Evolutionary conservation across 2,329 filamentous ascomycete species (phyloP).

Genomic region (Stemphylium lycopersici): DNA sequence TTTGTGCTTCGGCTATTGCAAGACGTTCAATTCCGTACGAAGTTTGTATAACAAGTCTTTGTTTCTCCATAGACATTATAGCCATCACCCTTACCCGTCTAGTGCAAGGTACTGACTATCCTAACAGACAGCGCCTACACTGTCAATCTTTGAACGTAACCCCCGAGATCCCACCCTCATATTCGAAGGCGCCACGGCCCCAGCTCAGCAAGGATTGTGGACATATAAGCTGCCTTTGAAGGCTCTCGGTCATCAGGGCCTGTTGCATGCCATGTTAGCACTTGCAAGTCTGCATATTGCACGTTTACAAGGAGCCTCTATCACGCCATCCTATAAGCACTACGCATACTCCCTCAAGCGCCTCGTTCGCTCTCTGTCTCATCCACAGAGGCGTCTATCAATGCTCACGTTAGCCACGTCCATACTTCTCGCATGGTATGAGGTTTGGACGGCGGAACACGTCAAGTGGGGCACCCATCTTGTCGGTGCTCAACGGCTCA

Average conservation of each 20-base stretch:
- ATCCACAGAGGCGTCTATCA: conserved; percentile 72
- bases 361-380: conserved; percentile 75
- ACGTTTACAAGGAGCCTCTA: conserved; percentile 74
- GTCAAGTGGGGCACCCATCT: conserved; percentile 95
- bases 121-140: conserved; percentile 72
- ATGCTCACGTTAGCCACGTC: conserved; percentile 87
- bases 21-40: background rate
- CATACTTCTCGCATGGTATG: conserved; percentile 85
- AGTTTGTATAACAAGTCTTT: too few relatives aligned
- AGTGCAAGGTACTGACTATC: conserved; percentile 9
- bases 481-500: conserved; percentile 79
- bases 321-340: conserved; percentile 85
- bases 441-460: conserved; percentile 93
- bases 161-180: conserved; percentile 73
- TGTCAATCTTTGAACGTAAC: conserved; percentile 87
- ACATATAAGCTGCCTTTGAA: conserved; percentile 79
- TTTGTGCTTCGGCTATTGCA: background rate
- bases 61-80: too few relatives aligned
- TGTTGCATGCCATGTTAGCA: conserved; percentile 90
- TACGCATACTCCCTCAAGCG: conserved; percentile 85
- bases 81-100: too few relatives aligned
- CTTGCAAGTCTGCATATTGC: conserved; percentile 87
- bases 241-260: conserved; percentile 81
- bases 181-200: conserved; percentile 57
- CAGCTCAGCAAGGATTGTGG: conserved; percentile 56